Evolutionary conservation across 73 alveolate species (phyloP).

Genomic region (Paramecium sexaurelia): DNA sequence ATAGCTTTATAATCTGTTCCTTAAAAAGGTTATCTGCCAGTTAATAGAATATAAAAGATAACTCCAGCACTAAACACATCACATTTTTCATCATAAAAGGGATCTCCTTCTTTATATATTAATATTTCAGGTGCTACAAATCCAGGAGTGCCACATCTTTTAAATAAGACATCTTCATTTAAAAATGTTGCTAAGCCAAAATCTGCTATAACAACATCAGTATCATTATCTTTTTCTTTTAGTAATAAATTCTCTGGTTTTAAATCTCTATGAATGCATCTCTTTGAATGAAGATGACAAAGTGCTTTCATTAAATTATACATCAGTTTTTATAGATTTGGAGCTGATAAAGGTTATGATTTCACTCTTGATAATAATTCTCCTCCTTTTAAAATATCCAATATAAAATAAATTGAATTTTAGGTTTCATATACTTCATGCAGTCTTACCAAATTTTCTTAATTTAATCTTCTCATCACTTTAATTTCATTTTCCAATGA

Average conservation of each 20-base stretch:
- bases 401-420: conserved; percentile 63
- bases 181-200: conserved; percentile 64
- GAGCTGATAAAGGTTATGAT: neutral
- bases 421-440: conserved; percentile 65
- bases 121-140: conserved; percentile 70
- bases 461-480: conserved; percentile 62
- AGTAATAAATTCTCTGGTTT: conserved; percentile 66
- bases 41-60: conserved; percentile 36
- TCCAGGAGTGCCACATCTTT: conserved; percentile 71
- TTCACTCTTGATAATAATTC: conserved; percentile 53
- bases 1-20: conserved; percentile 68
- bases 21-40: conserved; percentile 65
- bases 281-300: conserved; percentile 54
- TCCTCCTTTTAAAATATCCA: conserved; percentile 68
- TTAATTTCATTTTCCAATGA: conserved; percentile 64
- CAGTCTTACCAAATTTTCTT: conserved; percentile 50
- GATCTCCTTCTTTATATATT: conserved; percentile 68
- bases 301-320: conserved; percentile 62
- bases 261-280: conserved; percentile 67
- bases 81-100: conserved; percentile 70
- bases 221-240: conserved; percentile 54
- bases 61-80: conserved; percentile 69
- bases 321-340: conserved; percentile 34
- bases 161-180: conserved; percentile 57
- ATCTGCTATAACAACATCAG: conserved; percentile 67